phyloP scores from a whole-genome alignment of 306 rosid species.

The Ammopiptanthus mongolicus region DNA sequence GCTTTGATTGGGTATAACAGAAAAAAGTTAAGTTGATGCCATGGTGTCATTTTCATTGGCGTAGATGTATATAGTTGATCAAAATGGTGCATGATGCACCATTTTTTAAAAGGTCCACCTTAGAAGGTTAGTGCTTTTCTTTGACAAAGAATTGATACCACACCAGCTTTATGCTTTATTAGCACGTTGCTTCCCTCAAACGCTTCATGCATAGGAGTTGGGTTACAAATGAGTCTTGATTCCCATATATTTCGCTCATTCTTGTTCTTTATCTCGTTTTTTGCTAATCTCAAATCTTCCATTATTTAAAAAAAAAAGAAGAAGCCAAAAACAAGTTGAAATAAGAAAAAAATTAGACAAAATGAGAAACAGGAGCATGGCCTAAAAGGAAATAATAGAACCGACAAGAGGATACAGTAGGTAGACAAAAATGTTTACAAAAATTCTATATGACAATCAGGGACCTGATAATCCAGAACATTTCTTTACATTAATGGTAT shows the following conservation, averaged over 20 bases:
- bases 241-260: neutral
- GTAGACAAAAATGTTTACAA: neutral
- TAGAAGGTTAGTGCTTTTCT: neutral
- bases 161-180: neutral
- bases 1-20: too few relatives aligned
- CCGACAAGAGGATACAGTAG: neutral
- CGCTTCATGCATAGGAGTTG: neutral
- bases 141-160: neutral
- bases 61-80: too few relatives aligned
- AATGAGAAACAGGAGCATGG: neutral
- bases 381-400: neutral
- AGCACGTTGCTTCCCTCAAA: neutral
- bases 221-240: neutral
- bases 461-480: constrained; percentile 1
- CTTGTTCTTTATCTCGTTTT: neutral
- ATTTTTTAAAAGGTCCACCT: too few relatives aligned
- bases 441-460: neutral
- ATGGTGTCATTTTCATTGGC: too few relatives aligned
- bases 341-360: neutral
- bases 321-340: neutral
- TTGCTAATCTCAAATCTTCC: neutral
- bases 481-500: neutral
- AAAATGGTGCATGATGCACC: too few relatives aligned
- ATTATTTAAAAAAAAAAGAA: too few relatives aligned
- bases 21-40: too few relatives aligned